Conservation (phyloP, 1,284 basidiomycete species). For the Trichosporon sp. region DNA sequence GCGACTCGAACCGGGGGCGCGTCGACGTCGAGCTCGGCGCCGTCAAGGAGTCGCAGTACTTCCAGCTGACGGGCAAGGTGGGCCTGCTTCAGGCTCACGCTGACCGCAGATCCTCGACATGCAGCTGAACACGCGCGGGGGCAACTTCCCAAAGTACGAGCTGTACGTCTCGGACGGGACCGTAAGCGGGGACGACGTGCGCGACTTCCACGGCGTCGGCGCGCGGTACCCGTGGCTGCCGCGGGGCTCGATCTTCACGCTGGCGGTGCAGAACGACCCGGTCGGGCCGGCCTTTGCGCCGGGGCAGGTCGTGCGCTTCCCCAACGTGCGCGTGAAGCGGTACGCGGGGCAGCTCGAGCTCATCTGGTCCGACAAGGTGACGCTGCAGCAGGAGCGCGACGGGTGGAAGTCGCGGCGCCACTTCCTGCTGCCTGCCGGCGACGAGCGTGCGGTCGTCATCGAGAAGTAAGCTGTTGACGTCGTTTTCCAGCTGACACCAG, state of each 20-base stretch:
- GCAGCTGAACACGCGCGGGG: background rate
- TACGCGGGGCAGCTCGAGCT: conserved; percentile 29
- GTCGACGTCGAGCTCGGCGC: conserved; percentile 2
- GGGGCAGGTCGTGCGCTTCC: conserved; percentile 27
- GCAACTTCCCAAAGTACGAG: conserved; percentile 21
- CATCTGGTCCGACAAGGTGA: conserved; percentile 33
- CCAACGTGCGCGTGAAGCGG: conserved; percentile 28
- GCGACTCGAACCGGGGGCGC: background rate
- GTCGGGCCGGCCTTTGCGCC: background rate
- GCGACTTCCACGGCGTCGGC: conserved; percentile 30
- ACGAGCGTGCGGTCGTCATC: conserved; percentile 25
- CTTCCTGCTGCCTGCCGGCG: conserved; percentile 10
- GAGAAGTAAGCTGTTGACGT: conserved; percentile 22
- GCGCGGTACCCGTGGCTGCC: background rate
- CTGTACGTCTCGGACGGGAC: conserved; percentile 43
- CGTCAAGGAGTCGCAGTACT: background rate
- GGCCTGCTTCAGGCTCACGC: background rate
- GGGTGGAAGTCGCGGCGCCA: conserved; percentile 25
- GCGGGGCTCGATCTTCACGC: conserved; percentile 6
- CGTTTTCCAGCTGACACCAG: conserved; percentile 11
- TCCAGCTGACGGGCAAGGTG: conserved; percentile 25
- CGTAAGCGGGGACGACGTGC: conserved; percentile 6
- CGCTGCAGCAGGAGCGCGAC: conserved; percentile 18
- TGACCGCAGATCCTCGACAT: conserved; percentile 26
- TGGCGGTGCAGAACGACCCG: background rate